Evolutionary conservation across 257 asterid species (phyloP), one percentile per base, ranked within the genome.

Genomic region (Avicennia marina): DNA sequence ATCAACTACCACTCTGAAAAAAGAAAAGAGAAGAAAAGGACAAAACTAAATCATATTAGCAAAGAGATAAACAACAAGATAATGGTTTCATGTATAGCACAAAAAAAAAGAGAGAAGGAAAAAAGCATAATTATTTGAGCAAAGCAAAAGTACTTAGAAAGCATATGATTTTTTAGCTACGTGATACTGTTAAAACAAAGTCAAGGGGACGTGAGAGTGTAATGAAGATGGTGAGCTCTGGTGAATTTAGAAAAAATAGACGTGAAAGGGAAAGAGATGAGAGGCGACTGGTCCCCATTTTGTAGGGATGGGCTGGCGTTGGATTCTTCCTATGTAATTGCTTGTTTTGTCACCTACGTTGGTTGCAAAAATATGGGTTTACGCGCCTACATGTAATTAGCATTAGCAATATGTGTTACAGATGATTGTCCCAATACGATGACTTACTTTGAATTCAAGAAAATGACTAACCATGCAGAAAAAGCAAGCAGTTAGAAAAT

Each of bases 261-360:
- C 4, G 15, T 20, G 21, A 38, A 41, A 25, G n/a, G n/a, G n/a
- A n/a, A n/a, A n/a, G n/a, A n/a, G n/a, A n/a, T n/a, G n/a, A 41
- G 13, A 38, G 6, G 15, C 15, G 13, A 59, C 45, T 41, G 64
- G 64, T 59, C 64, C 64, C 64, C 33, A 19, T 12, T 18, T 59
- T 44, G 64, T 59, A 2, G 41, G 53, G n/a, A n/a, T n/a, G 63
- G 63, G 52, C 39, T 25, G 22, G 26, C 40, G 3, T 40, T 34
- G 33, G 60, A 54, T 54, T 12, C 60, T 31, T 20, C 32, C 18
- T 27, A 13, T 11, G 43, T 5, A 16, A 24, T 22, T 16, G 53
- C 19, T 18, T 26, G 11, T n/a, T 27, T 17, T 58, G 53, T 22
- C 25, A 56, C 62, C 62, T 15, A 7, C 8, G 40, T 38, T 26